Percentiles rank a stretch among this genome's conserved stretches.
phyloP scores from a whole-genome alignment of 1,284 basidiomycete genomes.

The Puccinia hordei region DNA sequence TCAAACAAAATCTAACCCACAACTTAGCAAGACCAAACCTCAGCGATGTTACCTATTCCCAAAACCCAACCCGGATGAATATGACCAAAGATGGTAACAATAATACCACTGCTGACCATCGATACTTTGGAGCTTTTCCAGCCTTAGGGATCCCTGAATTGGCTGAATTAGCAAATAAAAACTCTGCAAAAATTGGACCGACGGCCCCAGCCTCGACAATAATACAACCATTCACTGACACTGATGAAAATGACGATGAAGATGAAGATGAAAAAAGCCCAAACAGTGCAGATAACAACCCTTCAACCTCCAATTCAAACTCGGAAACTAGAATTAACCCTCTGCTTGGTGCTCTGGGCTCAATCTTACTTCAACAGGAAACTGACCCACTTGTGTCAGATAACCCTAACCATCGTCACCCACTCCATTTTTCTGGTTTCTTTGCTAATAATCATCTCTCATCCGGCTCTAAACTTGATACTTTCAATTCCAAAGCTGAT shows the following conservation, averaged over 20 bases:
- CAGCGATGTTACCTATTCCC: background rate
- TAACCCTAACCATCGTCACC: background rate
- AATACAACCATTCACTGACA: background rate
- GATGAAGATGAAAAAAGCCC: background rate
- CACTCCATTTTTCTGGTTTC: background rate
- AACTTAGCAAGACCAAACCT: background rate
- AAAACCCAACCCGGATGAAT: background rate
- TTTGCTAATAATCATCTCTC: background rate
- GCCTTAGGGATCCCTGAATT: conserved; percentile 13
- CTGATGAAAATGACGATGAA: conserved; percentile 10
- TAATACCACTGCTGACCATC: background rate
- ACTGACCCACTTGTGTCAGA: background rate
- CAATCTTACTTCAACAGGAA: conserved; percentile 9
- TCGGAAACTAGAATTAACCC: background rate
- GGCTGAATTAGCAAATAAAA: conserved; percentile 1
- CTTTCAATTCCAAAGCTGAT: background rate
- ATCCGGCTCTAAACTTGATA: background rate
- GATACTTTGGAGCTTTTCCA: conserved; percentile 17
- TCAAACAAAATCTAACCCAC: background rate
- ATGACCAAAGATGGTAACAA: background rate
- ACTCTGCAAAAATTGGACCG: background rate
- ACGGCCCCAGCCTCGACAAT: background rate
- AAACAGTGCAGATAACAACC: background rate
- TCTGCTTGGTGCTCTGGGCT: conserved; percentile 7
- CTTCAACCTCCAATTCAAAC: background rate